Conservation (phyloP, 345 rosid genomes). For the Sonneratia caseolaris region DNA sequence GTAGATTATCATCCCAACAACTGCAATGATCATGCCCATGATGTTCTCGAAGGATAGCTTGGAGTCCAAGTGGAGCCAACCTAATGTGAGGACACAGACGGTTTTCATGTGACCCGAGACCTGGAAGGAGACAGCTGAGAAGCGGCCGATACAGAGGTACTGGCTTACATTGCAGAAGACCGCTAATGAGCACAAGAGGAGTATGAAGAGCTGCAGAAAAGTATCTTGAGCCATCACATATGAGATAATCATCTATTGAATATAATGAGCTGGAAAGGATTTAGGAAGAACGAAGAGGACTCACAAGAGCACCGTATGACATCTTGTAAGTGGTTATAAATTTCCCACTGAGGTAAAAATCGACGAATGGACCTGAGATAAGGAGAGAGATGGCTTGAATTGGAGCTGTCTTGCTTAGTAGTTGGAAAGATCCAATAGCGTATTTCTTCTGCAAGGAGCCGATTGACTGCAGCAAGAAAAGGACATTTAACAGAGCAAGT, state of each 20-base stretch:
- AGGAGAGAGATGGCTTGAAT: conserved; percentile 90
- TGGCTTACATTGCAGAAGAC: conserved; percentile 96
- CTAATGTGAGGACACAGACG: conserved; percentile 74
- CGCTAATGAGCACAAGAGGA: conserved; percentile 71
- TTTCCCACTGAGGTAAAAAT: conserved; percentile 58
- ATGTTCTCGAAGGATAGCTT: conserved; percentile 73
- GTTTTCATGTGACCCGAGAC: conserved; percentile 97
- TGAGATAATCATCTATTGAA: background rate
- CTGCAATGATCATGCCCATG: conserved; percentile 66
- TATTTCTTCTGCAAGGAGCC: conserved; percentile 90
- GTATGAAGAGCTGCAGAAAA: conserved; percentile 55
- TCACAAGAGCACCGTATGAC: conserved; percentile 67
- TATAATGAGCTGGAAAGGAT: background rate
- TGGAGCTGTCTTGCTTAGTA: conserved; percentile 88
- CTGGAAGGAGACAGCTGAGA: conserved; percentile 87
- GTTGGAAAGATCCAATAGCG: conserved; percentile 80
- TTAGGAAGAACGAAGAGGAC: conserved; percentile 8
- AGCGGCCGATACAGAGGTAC: conserved; percentile 92
- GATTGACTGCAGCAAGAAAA: conserved; percentile 37
- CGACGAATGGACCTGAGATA: conserved; percentile 69
- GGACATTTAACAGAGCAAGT: background rate
- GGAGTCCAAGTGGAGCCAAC: conserved; percentile 88
- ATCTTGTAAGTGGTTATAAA: conserved; percentile 54
- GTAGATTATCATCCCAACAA: conserved; percentile 77
- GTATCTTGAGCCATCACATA: background rate